These are phyloP conservation scores for Epichloe elymi DNA, from an alignment of 2,329 filamentous ascomycete genomes.

Conservation along the genomic window DNA sequence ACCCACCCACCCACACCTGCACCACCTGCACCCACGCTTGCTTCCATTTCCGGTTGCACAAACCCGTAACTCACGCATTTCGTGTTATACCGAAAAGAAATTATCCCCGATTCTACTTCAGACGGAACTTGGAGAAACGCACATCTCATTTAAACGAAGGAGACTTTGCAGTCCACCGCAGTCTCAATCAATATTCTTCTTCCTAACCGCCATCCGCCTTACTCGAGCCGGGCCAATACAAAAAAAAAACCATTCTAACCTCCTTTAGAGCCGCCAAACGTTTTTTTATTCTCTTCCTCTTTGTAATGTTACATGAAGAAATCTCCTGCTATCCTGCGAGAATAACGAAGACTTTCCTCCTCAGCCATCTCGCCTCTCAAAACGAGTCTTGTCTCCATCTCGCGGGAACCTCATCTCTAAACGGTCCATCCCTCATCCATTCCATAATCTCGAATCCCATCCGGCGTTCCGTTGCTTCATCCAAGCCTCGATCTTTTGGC, in stretches of 20 bases:
- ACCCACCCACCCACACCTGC: neutral
- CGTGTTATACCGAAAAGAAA: neutral
- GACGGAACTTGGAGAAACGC: neutral
- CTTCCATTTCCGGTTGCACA: neutral
- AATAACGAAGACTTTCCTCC: neutral
- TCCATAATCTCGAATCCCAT: constrained; percentile 82
- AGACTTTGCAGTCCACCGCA: too few relatives aligned
- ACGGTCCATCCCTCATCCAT: constrained; percentile 48
- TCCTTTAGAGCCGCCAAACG: too few relatives aligned
- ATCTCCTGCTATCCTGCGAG: too few relatives aligned
- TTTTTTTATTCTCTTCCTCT: too few relatives aligned
- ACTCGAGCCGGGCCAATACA: too few relatives aligned
- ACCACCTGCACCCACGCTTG: neutral
- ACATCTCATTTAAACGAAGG: neutral
- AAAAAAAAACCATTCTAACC: too few relatives aligned
- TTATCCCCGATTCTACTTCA: too few relatives aligned
- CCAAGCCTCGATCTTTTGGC: constrained; percentile 31
- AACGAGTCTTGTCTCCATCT: constrained; percentile 8
- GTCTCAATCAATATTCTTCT: too few relatives aligned
- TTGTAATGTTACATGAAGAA: too few relatives aligned
- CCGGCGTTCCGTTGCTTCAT: constrained; percentile 58
- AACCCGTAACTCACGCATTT: neutral
- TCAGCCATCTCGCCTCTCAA: neutral
- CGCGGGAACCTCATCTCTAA: constrained; percentile 17
- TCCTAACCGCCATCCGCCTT: too few relatives aligned